Evolutionary conservation across 768 basidiomycete genomes (phyloP).

Genomic region (Pleurotus pulmonarius): DNA sequence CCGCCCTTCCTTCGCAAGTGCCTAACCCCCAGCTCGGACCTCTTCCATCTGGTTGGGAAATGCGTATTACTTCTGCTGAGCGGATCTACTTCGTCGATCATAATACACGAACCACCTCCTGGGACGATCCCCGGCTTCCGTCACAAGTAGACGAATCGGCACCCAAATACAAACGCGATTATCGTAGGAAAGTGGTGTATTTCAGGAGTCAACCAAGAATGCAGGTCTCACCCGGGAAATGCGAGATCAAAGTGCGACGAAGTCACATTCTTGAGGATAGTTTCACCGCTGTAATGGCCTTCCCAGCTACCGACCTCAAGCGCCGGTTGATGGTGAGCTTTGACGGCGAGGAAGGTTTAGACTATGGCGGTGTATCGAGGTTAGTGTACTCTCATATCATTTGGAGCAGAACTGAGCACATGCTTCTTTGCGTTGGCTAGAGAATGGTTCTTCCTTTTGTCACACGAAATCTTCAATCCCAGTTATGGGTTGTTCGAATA

Average conservation of each 20-base stretch:
- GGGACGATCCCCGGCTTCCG: constrained; percentile 91
- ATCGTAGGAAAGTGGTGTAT: constrained; percentile 87
- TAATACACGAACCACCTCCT: constrained; percentile 83
- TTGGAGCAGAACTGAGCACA: neutral
- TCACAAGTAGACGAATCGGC: constrained; percentile 81
- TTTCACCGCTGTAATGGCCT: constrained; percentile 80
- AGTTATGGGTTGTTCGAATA: constrained; percentile 83
- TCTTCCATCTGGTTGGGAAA: constrained; percentile 92
- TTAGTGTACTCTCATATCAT: constrained; percentile 19
- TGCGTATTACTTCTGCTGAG: constrained; percentile 81
- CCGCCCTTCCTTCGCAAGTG: constrained; percentile 43
- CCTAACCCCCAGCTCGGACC: constrained; percentile 68
- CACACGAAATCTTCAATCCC: constrained; percentile 81
- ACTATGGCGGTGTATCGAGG: constrained; percentile 78
- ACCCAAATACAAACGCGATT: constrained; percentile 95
- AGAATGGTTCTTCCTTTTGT: constrained; percentile 86
- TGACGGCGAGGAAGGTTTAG: constrained; percentile 76
- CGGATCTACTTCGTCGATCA: constrained; percentile 94
- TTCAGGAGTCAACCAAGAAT: constrained; percentile 90
- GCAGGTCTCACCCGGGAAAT: constrained; percentile 73
- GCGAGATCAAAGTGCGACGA: constrained; percentile 81
- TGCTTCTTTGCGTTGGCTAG: constrained; percentile 28
- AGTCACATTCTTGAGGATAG: constrained; percentile 83
- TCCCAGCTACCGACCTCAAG: constrained; percentile 68
- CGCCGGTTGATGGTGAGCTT: constrained; percentile 71